These are phyloP conservation scores for Astragalus glycyphyllos DNA, from an alignment of 306 rosid genomes.

Conservation along the genomic window DNA sequence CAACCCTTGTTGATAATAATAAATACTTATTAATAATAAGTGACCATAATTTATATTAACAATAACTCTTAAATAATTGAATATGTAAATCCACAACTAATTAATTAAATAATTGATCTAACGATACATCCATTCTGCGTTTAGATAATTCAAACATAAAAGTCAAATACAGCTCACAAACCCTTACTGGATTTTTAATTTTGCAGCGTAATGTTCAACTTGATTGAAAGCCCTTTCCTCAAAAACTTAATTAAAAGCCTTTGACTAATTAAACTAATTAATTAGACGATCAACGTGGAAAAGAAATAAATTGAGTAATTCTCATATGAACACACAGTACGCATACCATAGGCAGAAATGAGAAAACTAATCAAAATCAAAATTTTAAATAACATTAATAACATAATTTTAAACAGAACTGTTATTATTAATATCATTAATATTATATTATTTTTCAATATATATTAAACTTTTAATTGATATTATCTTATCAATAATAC, in stretches of 20 bases:
- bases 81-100: too few relatives aligned
- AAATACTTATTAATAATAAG: too few relatives aligned
- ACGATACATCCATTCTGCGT: too few relatives aligned
- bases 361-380: not conserved
- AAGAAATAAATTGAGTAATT: not conserved
- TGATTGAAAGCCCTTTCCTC: not conserved
- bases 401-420: not conserved
- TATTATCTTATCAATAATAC: not conserved
- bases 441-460: not conserved
- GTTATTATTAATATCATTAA: not conserved
- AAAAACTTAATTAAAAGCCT: not conserved
- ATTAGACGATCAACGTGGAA: not conserved
- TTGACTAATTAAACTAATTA: not conserved
- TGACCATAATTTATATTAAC: too few relatives aligned
- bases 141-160: not conserved
- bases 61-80: too few relatives aligned
- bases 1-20: too few relatives aligned
- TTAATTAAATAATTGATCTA: too few relatives aligned
- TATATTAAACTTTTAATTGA: not conserved
- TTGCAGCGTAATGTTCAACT: conserved; percentile 5
- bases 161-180: not conserved
- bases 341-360: not conserved
- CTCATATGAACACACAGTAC: not conserved
- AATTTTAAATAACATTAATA: not conserved
- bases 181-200: not conserved